Conservation (phyloP, 371 early-diverging fungal species). For the Mortierella sp. region DNA sequence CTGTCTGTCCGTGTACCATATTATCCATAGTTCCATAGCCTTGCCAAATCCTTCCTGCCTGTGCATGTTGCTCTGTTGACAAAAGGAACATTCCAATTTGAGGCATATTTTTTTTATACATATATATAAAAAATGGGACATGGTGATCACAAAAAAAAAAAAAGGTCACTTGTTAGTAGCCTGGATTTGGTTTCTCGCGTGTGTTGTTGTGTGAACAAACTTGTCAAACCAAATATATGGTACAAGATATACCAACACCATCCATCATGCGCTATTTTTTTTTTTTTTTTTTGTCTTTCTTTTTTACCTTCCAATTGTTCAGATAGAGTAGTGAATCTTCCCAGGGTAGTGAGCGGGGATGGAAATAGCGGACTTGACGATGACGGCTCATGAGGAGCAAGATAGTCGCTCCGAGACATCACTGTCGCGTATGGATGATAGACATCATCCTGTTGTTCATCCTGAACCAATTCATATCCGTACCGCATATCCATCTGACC, state of each 20-base stretch:
- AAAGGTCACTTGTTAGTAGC: too few relatives aligned
- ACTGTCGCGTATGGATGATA: slow-evolving; percentile 33
- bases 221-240: too few relatives aligned
- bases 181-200: too few relatives aligned
- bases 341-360: slow-evolving; percentile 48
- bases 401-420: slow-evolving; percentile 34
- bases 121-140: too few relatives aligned
- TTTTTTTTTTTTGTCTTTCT: slow-evolving; percentile 1
- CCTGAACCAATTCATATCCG: slow-evolving; percentile 37
- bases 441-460: slow-evolving; percentile 15
- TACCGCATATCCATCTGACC: neutral
- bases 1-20: slow-evolving; percentile 6
- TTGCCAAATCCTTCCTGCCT: slow-evolving; percentile 46
- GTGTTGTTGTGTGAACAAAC: too few relatives aligned
- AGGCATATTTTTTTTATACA: too few relatives aligned
- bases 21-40: slow-evolving; percentile 37
- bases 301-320: slow-evolving; percentile 25
- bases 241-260: too few relatives aligned
- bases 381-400: slow-evolving; percentile 50
- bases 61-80: slow-evolving; percentile 24
- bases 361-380: slow-evolving; percentile 55
- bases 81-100: too few relatives aligned
- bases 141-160: neutral
- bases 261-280: neutral
- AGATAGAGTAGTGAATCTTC: slow-evolving; percentile 18